A percentile compares a stretch with the other conserved stretches of the same genome.
Evolutionary conservation across 2,329 filamentous ascomycete species (phyloP).

Genomic region (Aspergillus transmontanensis): DNA sequence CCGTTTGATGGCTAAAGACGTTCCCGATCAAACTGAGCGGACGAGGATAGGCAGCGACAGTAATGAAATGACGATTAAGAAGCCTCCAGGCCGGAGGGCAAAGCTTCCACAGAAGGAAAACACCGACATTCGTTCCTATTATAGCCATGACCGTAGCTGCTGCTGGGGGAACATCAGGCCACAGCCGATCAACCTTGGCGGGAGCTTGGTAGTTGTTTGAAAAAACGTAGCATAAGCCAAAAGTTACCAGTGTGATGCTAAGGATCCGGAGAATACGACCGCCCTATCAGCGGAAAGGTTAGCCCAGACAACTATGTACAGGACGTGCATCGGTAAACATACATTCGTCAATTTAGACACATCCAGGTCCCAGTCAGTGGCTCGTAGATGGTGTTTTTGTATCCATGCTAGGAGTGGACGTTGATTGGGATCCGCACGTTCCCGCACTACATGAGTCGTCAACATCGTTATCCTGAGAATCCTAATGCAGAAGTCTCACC

Average conservation of each 20-base stretch:
- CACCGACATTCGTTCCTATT: slow-evolving; percentile 51
- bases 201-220: slow-evolving; percentile 54
- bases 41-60: slow-evolving; percentile 55
- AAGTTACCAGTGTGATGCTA: slow-evolving; percentile 39
- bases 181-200: slow-evolving; percentile 50
- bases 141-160: slow-evolving; percentile 55
- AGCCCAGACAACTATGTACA: background rate
- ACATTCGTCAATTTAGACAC: slow-evolving; percentile 40
- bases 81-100: slow-evolving; percentile 56
- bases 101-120: slow-evolving; percentile 56
- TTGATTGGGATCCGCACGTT: slow-evolving; percentile 41
- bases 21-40: slow-evolving; percentile 56
- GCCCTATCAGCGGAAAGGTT: slow-evolving; percentile 28
- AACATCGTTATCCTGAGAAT: background rate
- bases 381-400: slow-evolving; percentile 45
- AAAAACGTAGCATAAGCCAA: slow-evolving; percentile 48
- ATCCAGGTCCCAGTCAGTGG: slow-evolving; percentile 37
- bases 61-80: slow-evolving; percentile 60
- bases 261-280: slow-evolving; percentile 52
- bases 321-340: slow-evolving; percentile 9
- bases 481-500: slow-evolving; percentile 26
- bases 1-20: slow-evolving; percentile 59
- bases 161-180: slow-evolving; percentile 53
- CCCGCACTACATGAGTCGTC: slow-evolving; percentile 31
- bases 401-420: slow-evolving; percentile 46